Evolutionary conservation across 257 asterid species (phyloP).

Genomic region (Jasminum sambac): DNA sequence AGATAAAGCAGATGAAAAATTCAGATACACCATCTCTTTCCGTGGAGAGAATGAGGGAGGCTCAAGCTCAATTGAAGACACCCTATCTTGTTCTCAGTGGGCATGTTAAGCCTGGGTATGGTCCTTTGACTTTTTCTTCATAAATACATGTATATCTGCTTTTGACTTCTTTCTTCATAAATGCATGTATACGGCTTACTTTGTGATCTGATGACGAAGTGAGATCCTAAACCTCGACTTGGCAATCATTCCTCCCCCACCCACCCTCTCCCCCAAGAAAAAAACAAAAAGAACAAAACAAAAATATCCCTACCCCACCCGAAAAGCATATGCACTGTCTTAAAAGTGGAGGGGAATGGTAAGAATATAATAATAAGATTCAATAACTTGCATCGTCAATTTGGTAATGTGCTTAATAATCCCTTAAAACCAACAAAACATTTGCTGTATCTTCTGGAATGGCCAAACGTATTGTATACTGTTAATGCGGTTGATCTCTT

Average conservation of each 20-base stretch:
- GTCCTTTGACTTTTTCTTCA: conserved; percentile 9
- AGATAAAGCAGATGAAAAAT: conserved; percentile 89
- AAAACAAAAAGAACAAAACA: too few species aligned
- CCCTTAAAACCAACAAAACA: neutral
- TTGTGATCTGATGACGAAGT: conserved; percentile 6
- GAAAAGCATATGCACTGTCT: neutral
- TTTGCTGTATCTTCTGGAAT: neutral
- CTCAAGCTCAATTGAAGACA: conserved; percentile 63
- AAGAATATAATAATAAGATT: neutral
- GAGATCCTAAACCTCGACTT: conserved; percentile 5
- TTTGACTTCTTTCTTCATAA: too few species aligned
- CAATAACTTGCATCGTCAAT: neutral
- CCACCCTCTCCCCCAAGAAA: too few species aligned
- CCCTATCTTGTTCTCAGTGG: conserved; percentile 92
- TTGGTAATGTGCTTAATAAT: neutral
- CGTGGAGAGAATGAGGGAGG: conserved; percentile 89
- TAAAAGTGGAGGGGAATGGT: too few species aligned
- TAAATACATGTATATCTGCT: conserved; percentile 12
- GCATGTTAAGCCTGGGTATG: conserved; percentile 88
- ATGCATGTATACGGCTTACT: too few species aligned
- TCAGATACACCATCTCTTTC: conserved; percentile 93
- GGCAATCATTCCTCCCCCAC: neutral
- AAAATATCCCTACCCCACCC: too few species aligned
- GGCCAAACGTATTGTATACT: neutral
- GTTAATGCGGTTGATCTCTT: neutral